A percentile compares a stretch with the other conserved stretches of the same genome.
Conservation (phyloP, 768 basidiomycete species). For the Lentinula boryana region DNA sequence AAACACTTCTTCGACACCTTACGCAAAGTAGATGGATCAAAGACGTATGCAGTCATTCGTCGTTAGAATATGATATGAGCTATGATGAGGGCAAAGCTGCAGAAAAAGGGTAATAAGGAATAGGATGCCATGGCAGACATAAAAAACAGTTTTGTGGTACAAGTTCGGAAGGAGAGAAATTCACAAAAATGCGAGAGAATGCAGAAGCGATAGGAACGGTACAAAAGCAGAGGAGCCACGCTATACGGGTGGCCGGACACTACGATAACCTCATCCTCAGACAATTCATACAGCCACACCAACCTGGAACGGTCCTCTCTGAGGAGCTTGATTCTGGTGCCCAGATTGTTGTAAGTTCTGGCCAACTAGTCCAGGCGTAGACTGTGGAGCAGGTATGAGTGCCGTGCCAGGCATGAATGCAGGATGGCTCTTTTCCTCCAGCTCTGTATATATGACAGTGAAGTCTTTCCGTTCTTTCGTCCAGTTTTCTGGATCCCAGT, state of each 20-base stretch:
- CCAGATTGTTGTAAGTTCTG: conserved; percentile 26
- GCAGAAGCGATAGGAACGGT: not conserved
- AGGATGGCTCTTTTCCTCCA: conserved; percentile 67
- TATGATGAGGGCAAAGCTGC: not conserved
- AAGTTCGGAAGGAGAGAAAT: not conserved
- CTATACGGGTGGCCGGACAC: not conserved
- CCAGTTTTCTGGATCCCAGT: conserved; percentile 83
- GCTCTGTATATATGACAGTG: conserved; percentile 66
- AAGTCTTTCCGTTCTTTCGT: conserved; percentile 73
- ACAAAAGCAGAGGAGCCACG: not conserved
- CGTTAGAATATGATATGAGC: not conserved
- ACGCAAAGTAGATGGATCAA: not conserved
- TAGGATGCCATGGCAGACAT: not conserved
- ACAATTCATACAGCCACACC: conserved; percentile 2
- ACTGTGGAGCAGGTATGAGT: conserved; percentile 34
- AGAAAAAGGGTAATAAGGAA: not conserved
- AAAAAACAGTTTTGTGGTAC: not conserved
- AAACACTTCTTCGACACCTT: not conserved
- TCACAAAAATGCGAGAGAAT: not conserved
- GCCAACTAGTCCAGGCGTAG: conserved; percentile 32
- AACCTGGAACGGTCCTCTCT: conserved; percentile 6
- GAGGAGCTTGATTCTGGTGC: conserved; percentile 8
- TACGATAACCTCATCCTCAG: not conserved
- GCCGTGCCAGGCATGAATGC: conserved; percentile 51
- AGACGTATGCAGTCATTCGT: not conserved